Evolutionary conservation across 495 filamentous ascomycete species (phyloP), one percentile per base, ranked within the genome.

Genomic region (Tuber magnatum): DNA sequence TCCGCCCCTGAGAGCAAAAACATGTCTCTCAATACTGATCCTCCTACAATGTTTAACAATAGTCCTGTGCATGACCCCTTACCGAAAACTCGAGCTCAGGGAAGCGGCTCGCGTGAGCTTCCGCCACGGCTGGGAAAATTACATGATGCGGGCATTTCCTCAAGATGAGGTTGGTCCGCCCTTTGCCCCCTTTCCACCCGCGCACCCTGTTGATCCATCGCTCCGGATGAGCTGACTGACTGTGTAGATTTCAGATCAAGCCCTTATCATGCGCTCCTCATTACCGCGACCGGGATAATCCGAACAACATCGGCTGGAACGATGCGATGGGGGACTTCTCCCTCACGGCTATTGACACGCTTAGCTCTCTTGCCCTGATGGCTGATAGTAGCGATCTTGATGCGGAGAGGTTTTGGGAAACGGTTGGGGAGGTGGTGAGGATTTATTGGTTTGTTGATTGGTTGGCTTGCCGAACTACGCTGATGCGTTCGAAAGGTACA

Each of bases 281-380:
- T 94, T 78, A 92, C 90, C 73, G 92, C 94, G 94, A 97, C 84
- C 86, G 89, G 72, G 87, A 89, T 69, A 92, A 97, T 80, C 92
- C 92, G 1, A 88, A 88, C 68, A 91, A 94, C 79, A 89, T 96
- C 76, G 94, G 93, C 83, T 87, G 97, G 69, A 98, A 98, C 84
- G 95, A 99, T 84, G 94, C 94, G 44, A 87, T 99, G 72, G 95
- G 95, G 20, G 97, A 98, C 83, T 99, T 98, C 83, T 97, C 94
- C 72, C 86, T 99, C 74, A 98, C 96, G 10, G 85, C 97, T 46
- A 92, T 98, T 80, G 95, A 99, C 85, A 97, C 93, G 78, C 87
- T 99, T 43, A 97, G 94, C 24, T 94, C 94, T 2, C 87, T 99
- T 44, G 96, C 94, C 16, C 94, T 99, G 74, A 84, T 99, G 48